A percentile compares a stretch with the other conserved stretches of the same genome.
phyloP scores from a whole-genome alignment of 1,284 basidiomycete genomes.

The Ceraceosorus guamensis region DNA sequence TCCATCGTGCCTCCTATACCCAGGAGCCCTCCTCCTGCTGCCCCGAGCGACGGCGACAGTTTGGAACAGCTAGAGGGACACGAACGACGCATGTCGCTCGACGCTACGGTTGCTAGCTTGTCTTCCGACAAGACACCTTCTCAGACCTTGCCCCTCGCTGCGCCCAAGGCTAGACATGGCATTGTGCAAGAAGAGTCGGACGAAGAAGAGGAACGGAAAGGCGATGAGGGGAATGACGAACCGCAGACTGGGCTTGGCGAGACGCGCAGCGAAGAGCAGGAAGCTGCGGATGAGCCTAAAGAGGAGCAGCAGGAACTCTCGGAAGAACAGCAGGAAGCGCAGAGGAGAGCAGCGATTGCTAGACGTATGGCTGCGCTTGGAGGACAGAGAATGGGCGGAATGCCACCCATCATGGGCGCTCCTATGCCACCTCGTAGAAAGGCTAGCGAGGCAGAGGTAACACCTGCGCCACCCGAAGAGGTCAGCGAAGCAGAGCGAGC shows the following conservation, averaged over 20 bases:
- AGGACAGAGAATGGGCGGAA: constrained; percentile 34
- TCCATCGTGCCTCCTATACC: too few relatives aligned
- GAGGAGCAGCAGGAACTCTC: constrained; percentile 19
- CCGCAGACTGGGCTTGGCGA: background rate
- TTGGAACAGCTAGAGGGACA: too few relatives aligned
- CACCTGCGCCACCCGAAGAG: too few relatives aligned
- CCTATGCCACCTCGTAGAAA: constrained; percentile 52
- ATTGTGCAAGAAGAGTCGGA: constrained; percentile 27
- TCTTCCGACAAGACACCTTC: too few relatives aligned
- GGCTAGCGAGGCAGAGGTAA: background rate
- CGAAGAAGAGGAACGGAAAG: constrained; percentile 16
- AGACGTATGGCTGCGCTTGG: constrained; percentile 43
- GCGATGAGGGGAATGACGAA: background rate
- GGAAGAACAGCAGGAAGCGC: constrained; percentile 35
- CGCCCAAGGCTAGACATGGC: constrained; percentile 26
- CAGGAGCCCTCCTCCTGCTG: too few relatives aligned
- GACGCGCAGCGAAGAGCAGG: background rate
- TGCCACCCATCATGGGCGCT: constrained; percentile 41
- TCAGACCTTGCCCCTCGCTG: constrained; percentile 12
- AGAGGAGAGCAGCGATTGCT: constrained; percentile 34
- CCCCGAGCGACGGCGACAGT: too few relatives aligned
- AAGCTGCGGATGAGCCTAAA: background rate
- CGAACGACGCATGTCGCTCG: too few relatives aligned
- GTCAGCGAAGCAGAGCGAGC: too few relatives aligned
- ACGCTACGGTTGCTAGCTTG: too few relatives aligned